These are phyloP conservation scores for Plasmodium sp. DNA, from an alignment of 169 alveolate genomes.

Conservation along the genomic window DNA sequence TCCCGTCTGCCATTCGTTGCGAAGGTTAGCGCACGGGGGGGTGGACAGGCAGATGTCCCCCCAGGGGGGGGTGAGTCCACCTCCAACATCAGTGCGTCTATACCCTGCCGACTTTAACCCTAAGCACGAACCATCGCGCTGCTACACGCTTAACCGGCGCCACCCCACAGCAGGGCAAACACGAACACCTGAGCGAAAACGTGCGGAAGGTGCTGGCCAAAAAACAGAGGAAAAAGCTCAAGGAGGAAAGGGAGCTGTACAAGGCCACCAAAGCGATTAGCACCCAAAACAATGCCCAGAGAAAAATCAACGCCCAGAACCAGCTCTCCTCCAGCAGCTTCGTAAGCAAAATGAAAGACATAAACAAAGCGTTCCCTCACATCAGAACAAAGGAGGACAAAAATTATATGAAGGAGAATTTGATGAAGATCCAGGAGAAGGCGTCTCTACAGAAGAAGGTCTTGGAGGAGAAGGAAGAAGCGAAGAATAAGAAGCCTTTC, in stretches of 20 bases:
- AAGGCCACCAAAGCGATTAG: conserved; percentile 45
- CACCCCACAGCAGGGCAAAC: conserved; percentile 1
- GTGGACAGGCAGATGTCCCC: not conserved
- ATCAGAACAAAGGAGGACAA: conserved; percentile 21
- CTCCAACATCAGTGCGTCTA: not conserved
- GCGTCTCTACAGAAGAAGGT: conserved; percentile 21
- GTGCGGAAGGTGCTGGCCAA: conserved; percentile 31
- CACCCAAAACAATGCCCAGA: conserved; percentile 17
- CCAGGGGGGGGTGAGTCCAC: not conserved
- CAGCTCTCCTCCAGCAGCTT: conserved; percentile 35
- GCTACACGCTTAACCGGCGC: too few relatives aligned
- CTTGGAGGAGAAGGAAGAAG: conserved; percentile 27
- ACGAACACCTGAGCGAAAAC: conserved; percentile 39
- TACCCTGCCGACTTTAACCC: not conserved
- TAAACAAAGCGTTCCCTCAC: conserved; percentile 48
- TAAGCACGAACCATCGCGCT: not conserved
- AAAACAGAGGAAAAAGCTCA: conserved; percentile 39
- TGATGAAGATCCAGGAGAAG: conserved; percentile 18
- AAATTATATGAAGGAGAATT: conserved; percentile 68
- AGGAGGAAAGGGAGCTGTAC: conserved; percentile 44
- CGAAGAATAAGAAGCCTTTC: conserved; percentile 36
- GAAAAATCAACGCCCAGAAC: conserved; percentile 56
- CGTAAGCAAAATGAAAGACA: conserved; percentile 31
- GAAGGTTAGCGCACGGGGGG: not conserved
- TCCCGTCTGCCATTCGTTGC: not conserved